Conservation (phyloP, 2,329 filamentous ascomycete genomes). For the Aspergillus candidus region DNA sequence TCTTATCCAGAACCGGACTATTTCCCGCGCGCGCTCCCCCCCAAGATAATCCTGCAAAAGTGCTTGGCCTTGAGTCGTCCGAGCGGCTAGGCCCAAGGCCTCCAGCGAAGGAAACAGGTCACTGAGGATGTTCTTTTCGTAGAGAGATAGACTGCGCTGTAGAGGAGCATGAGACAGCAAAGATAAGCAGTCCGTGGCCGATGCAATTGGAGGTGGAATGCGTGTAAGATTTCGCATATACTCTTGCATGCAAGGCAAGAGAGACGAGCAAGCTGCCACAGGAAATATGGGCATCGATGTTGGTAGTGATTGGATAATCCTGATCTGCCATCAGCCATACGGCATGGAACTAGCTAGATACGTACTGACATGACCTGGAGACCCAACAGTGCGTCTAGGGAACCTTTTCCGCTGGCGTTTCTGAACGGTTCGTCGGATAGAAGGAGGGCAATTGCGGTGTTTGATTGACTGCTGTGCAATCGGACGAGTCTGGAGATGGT, state of each 20-base stretch:
- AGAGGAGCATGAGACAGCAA: conserved; percentile 18
- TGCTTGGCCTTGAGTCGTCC: conserved; percentile 14
- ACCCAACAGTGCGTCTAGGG: conserved; percentile 14
- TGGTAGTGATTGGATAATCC: conserved; percentile 18
- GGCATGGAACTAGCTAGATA: neutral
- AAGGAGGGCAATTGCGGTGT: conserved; percentile 18
- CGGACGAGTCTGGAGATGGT: conserved; percentile 15
- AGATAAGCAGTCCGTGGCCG: conserved; percentile 11
- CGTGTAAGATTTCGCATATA: conserved; percentile 34
- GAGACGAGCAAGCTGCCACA: conserved; percentile 19
- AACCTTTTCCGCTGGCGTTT: conserved; percentile 15
- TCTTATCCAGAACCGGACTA: conserved; percentile 35
- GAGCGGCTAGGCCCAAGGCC: conserved; percentile 14
- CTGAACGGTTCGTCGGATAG: conserved; percentile 17
- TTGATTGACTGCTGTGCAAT: conserved; percentile 6
- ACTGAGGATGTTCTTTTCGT: conserved; percentile 27
- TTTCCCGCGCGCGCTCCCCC: conserved; percentile 20
- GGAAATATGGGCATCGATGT: conserved; percentile 25
- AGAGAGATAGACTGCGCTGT: conserved; percentile 18
- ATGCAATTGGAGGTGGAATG: conserved; percentile 8
- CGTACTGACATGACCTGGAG: conserved; percentile 22
- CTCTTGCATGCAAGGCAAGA: conserved; percentile 17
- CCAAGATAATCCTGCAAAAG: conserved; percentile 30
- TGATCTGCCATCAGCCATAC: conserved; percentile 3
- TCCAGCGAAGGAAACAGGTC: conserved; percentile 24